Evolutionary conservation across 2,329 filamentous ascomycete species (phyloP), one percentile per base, ranked within the genome.

Genomic region (Aspergillus intermedius): DNA sequence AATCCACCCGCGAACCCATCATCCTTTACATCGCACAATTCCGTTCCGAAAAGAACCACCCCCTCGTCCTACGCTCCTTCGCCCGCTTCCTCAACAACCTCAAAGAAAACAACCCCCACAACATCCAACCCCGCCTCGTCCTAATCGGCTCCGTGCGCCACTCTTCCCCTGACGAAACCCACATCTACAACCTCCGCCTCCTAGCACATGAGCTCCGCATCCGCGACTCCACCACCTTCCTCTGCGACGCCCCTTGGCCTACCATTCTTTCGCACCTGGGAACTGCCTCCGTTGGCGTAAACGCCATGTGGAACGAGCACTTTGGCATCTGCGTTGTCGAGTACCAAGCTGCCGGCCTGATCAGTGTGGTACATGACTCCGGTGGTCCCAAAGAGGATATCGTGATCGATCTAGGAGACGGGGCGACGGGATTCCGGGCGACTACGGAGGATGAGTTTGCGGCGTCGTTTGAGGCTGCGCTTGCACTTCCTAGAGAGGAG

Each of bases 261-360:
- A 81, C 89, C 57, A 88, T 98, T 46, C 76, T 96, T 8, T 79
- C 86, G 28, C 90, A 88, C 81, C 75, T 97, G 52, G 75, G 81
- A 46, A 82, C 76, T 53, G 84, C 87, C 3, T 91, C 83, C 15
- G 81, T 98, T 1, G 93, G 93, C 44, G 90, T 95, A 25, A 98
- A 98, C 60, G 89, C 87, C 62, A 98, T 98, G 93, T 98, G 93
- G 91, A 97, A 96, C 66, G 93, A 98, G 73, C 93, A 98, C 69
- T 98, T 98, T 66, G 93, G 93, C 19, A 98, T 98, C 50, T 93
- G 93, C 1, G 91, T 97, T 13, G 93, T 98, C 37, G 93, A 98
- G 74, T 98, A 97, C 65, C 91, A 97, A 66, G 93, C 93, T 3
- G 93, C 93, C 0, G 93, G 93, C 1, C 75, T 98, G 49, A 90